phyloP scores from a whole-genome alignment of 2,329 filamentous ascomycete species.

The Elsinoe batatas region DNA sequence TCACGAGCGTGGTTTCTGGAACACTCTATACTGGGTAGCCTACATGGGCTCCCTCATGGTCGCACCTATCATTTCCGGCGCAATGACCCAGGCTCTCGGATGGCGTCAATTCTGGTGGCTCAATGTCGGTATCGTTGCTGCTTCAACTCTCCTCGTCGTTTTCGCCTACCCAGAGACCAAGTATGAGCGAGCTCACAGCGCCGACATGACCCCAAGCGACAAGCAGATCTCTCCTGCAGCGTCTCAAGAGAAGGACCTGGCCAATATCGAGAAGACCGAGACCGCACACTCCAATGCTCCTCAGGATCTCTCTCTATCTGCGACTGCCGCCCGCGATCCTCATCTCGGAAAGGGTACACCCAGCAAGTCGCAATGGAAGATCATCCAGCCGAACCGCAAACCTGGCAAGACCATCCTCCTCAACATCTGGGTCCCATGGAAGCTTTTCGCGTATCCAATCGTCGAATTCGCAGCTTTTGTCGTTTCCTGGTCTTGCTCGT shows the following conservation, averaged over 20 bases:
- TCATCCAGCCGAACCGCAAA: conserved; percentile 42
- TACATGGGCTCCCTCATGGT: conserved; percentile 56
- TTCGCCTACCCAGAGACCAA: conserved; percentile 56
- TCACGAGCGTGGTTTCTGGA: conserved; percentile 54
- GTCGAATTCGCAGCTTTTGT: conserved; percentile 53
- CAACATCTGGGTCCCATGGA: conserved; percentile 53
- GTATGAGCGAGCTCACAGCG: conserved; percentile 40
- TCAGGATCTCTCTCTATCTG: conserved; percentile 19
- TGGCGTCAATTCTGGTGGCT: conserved; percentile 60
- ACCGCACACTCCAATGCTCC: conserved; percentile 20
- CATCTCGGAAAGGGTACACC: conserved; percentile 48
- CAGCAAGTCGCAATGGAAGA: conserved; percentile 45
- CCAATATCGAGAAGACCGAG: conserved; percentile 17
- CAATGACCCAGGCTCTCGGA: conserved; percentile 49
- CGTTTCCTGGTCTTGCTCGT: conserved; percentile 49
- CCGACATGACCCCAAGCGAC: conserved; percentile 18
- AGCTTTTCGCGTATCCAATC: conserved; percentile 53
- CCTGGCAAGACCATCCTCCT: conserved; percentile 38
- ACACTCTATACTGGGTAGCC: conserved; percentile 50
- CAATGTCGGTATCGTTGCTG: conserved; percentile 45
- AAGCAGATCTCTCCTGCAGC: conserved; percentile 11
- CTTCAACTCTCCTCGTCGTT: conserved; percentile 43
- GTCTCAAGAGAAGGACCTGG: conserved; percentile 15
- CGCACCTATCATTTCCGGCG: conserved; percentile 49
- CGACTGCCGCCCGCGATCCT: conserved; percentile 41